Evolutionary conservation across 371 early-diverging fungal species (phyloP), one percentile per base, ranked within the genome.

Genomic region (Mortierella sp.): DNA sequence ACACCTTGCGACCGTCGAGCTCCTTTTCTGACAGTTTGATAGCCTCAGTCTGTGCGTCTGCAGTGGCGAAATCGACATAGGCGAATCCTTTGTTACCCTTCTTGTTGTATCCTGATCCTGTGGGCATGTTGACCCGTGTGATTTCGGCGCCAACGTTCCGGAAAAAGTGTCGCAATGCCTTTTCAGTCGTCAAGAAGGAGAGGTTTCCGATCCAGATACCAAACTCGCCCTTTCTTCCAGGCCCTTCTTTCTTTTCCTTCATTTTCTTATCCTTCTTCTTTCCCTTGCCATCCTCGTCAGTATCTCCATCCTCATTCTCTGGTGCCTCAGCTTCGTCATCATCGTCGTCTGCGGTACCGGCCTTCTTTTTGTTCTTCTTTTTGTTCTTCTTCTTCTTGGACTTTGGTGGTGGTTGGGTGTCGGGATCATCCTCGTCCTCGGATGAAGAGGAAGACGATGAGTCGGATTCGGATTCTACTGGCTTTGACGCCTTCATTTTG

Each of bases 171-270:
- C 65, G 67, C 50, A 93, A 69, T 0, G 83, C 73, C 41, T 87
- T 84, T 23, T 81, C 80, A 3, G 86, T 84, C 9, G 88, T 88
- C 5, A 81, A 51, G 64, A 83, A 93, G 14, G 87, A 79, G 32
- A 93, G 75, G 71, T 93, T 93, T 7, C 93, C 93, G 31, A 93
- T 88, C 93, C 93, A 93, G 50, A 92, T 82, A 70, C 91, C 87
- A 49, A 71, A 82, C 46, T 85, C 82, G 30, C 78, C 75, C 30
- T 69, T 68, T 19, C 81, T 80, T 47, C 82, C 82, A 14, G 80
- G 61, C 21, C 83, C 78, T 17, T 64, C 79, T 58, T 70, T 69
- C 65, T 39, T 69, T 50, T 72, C 70, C 63, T 78, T 80, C 30
- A 56, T 50, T 42, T 81, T 79, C 69, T 63, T 76, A 39, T 55